A percentile compares a stretch with the other conserved stretches of the same genome.
Evolutionary conservation across 2,329 filamentous ascomycete genomes (phyloP).

Genomic region (Cercospora citrullina): DNA sequence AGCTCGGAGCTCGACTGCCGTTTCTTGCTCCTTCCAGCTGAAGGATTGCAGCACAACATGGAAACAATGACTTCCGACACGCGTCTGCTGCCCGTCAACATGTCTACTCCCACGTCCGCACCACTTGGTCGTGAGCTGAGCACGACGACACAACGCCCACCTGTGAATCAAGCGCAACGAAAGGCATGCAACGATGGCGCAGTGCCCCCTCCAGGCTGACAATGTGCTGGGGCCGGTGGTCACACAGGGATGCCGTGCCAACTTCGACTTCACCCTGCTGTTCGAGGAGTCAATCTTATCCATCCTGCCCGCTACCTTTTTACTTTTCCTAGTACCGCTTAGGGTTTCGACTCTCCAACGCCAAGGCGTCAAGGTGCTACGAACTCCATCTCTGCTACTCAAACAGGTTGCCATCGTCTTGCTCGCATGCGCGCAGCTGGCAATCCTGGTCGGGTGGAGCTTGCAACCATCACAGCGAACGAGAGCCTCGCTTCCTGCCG

Average conservation of each 20-base stretch:
- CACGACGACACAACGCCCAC: background rate
- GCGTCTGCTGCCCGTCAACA: background rate
- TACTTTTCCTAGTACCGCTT: conserved; percentile 23
- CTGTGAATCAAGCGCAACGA: background rate
- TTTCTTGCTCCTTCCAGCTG: background rate
- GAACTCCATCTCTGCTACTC: conserved; percentile 15
- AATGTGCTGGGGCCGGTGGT: conserved; percentile 25
- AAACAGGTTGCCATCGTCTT: conserved; percentile 22
- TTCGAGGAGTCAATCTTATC: conserved; percentile 32
- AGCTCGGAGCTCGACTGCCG: background rate
- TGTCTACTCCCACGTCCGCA: background rate
- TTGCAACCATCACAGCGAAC: conserved; percentile 19
- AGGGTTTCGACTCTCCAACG: conserved; percentile 21
- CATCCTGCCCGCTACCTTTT: conserved; percentile 25
- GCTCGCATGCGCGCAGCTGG: conserved; percentile 23
- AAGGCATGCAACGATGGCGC: background rate
- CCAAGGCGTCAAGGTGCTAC: conserved; percentile 24
- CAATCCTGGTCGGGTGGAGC: conserved; percentile 24
- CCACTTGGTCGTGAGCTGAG: background rate
- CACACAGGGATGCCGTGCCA: conserved; percentile 18
- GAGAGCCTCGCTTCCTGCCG: conserved; percentile 23
- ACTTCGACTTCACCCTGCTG: conserved; percentile 32
- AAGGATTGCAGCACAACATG: background rate
- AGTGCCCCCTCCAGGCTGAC: conserved; percentile 20
- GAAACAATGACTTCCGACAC: background rate